Evolutionary conservation across 179 eudicot species (phyloP).

Genomic region (Spinacia oleracea): DNA sequence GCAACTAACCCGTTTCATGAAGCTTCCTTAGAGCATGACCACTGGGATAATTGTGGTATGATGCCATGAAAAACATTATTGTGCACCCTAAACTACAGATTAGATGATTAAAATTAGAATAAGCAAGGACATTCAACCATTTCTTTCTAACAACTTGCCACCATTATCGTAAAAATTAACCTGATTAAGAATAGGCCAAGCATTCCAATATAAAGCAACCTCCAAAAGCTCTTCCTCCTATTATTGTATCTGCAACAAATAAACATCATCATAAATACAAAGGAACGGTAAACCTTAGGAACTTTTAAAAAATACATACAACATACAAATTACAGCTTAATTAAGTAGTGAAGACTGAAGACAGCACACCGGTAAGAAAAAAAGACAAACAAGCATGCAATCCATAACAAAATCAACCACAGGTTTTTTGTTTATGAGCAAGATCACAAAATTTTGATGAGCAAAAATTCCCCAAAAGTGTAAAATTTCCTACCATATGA

Average conservation of each 20-base stretch:
- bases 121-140: slow-evolving; percentile 1
- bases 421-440: not conserved
- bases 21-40: slow-evolving; percentile 76
- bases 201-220: slow-evolving; percentile 52
- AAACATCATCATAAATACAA: slow-evolving; percentile 3
- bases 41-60: slow-evolving; percentile 90
- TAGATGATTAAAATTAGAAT: slow-evolving; percentile 2
- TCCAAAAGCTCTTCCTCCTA: slow-evolving; percentile 77
- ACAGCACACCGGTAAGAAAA: not conserved
- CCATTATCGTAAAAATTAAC: slow-evolving; percentile 34
- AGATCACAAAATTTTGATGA: not conserved
- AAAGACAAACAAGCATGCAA: not conserved
- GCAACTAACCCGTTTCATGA: slow-evolving; percentile 63
- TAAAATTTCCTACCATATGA: not conserved
- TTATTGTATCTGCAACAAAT: slow-evolving; percentile 67
- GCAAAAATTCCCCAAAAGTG: not conserved
- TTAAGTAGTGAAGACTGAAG: slow-evolving; percentile 7
- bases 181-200: slow-evolving; percentile 68
- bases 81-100: slow-evolving; percentile 86
- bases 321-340: not conserved
- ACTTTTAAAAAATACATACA: not conserved
- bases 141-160: not conserved
- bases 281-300: not conserved
- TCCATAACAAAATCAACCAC: not conserved
- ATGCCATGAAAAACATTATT: slow-evolving; percentile 68